Evolutionary conservation across 2,329 filamentous ascomycete species (phyloP), one percentile per base, ranked within the genome.

Genomic region (Incumbomyces delicatus): DNA sequence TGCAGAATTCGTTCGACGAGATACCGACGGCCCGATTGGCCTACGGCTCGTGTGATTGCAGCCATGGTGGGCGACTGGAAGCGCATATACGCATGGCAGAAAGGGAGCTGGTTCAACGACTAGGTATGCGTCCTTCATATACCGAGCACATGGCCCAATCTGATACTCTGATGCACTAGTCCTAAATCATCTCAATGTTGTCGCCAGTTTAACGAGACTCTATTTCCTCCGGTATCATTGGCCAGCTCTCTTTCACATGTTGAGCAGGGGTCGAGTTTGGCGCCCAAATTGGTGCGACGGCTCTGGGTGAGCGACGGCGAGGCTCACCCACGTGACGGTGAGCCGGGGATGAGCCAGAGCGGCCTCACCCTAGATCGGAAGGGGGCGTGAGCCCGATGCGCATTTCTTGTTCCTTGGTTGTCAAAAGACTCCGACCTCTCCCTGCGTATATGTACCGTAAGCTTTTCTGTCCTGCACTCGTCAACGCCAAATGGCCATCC

Each of bases 81-180:
- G 44, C 38, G 37, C 63, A 68, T 12, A 62, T 61, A 33, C 10
- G n/a, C n/a, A n/a, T n/a, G n/a, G n/a, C n/a, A n/a, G n/a, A n/a
- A n/a, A n/a, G n/a, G n/a, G n/a, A n/a, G n/a, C n/a, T n/a, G n/a
- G n/a, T n/a, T n/a, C n/a, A n/a, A n/a, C n/a, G n/a, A n/a, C n/a
- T n/a, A n/a, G n/a, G n/a, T n/a, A n/a, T n/a, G n/a, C n/a, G n/a
- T n/a, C n/a, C n/a, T n/a, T n/a, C n/a, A n/a, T n/a, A n/a, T n/a
- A n/a, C n/a, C n/a, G n/a, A n/a, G n/a, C n/a, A n/a, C n/a, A n/a
- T n/a, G n/a, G n/a, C n/a, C n/a, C n/a, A n/a, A n/a, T n/a, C n/a
- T n/a, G n/a, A n/a, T n/a, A n/a, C n/a, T n/a, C 12, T 12, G 33
- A 35, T 35, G 33, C 33, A 35, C 33, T 35, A 35, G 5, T 5